Percentiles rank a stretch among this genome's conserved stretches.
Evolutionary conservation across 495 filamentous ascomycete genomes (phyloP).

Genomic region (Penicillium ucsense): DNA sequence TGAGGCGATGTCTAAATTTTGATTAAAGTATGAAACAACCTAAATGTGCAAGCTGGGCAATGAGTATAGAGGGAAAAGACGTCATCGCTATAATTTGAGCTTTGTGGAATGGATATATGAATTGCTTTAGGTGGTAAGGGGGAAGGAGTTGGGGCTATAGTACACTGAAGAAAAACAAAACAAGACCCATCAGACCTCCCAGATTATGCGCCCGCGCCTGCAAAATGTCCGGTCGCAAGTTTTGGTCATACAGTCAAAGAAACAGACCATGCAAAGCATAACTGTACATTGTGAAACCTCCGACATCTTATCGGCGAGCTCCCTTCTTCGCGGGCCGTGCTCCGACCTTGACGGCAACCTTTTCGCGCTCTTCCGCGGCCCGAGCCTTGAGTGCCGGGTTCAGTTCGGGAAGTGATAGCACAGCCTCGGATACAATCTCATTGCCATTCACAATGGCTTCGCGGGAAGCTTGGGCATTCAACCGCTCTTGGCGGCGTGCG

Average conservation of each 20-base stretch:
- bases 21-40: too few species aligned
- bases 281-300: constrained; percentile 13
- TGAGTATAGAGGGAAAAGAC: too few species aligned
- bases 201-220: constrained; percentile 30
- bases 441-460: constrained; percentile 30
- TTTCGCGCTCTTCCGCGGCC: constrained; percentile 29
- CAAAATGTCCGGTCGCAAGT: constrained; percentile 22
- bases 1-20: too few species aligned
- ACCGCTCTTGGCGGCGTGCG: constrained; percentile 41
- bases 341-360: constrained; percentile 27
- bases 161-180: constrained; percentile 31
- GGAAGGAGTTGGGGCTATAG: constrained; percentile 20
- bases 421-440: constrained; percentile 23
- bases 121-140: neutral
- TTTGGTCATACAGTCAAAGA: constrained; percentile 17
- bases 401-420: constrained; percentile 23
- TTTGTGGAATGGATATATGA: too few species aligned
- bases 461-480: constrained; percentile 15
- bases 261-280: constrained; percentile 16
- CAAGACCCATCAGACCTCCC: constrained; percentile 22
- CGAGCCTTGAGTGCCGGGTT: constrained; percentile 25
- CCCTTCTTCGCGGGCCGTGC: constrained; percentile 19
- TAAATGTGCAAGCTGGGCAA: too few species aligned
- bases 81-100: too few species aligned
- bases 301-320: constrained; percentile 13